These are phyloP conservation scores for Aristolochia fimbriata DNA, from an alignment of 164 flowering plant species.

Conservation along the genomic window DNA sequence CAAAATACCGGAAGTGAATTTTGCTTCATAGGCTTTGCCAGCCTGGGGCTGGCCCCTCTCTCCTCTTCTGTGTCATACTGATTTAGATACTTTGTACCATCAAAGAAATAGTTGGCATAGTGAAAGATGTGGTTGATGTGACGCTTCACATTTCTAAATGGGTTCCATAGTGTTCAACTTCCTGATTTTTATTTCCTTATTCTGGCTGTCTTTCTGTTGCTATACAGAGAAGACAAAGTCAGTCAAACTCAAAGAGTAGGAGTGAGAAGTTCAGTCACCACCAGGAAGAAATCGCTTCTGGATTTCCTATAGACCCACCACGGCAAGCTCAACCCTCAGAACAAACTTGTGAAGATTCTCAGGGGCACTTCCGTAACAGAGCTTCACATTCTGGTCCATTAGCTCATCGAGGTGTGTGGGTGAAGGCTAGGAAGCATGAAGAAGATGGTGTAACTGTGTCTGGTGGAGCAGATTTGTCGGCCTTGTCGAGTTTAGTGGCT, in stretches of 20 bases:
- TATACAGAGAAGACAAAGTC: constrained; percentile 60
- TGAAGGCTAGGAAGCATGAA: constrained; percentile 45
- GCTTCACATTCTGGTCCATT: constrained; percentile 96
- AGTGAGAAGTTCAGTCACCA: constrained; percentile 87
- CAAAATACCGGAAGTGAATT: too few species aligned
- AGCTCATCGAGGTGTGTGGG: constrained; percentile 67
- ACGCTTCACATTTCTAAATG: too few species aligned
- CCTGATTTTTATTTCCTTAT: not conserved
- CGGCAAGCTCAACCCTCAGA: constrained; percentile 60
- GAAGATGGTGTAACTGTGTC: constrained; percentile 68
- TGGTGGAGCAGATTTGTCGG: constrained; percentile 46
- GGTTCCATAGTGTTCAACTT: too few species aligned
- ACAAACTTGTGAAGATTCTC: constrained; percentile 33
- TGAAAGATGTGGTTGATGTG: too few species aligned
- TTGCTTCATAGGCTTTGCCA: too few species aligned
- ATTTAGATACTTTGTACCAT: too few species aligned
- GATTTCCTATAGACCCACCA: constrained; percentile 98
- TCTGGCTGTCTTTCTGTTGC: constrained; percentile 6
- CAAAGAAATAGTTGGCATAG: too few species aligned
- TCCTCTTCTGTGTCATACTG: too few species aligned
- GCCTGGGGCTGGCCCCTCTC: too few species aligned
- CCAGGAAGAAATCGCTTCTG: constrained; percentile 91
- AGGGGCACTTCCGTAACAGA: constrained; percentile 45
- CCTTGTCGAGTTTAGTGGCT: constrained; percentile 55
- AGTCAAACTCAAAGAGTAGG: constrained; percentile 64